phyloP scores from a whole-genome alignment of 1,284 basidiomycete genomes.

The Rhizoctonia solani region DNA sequence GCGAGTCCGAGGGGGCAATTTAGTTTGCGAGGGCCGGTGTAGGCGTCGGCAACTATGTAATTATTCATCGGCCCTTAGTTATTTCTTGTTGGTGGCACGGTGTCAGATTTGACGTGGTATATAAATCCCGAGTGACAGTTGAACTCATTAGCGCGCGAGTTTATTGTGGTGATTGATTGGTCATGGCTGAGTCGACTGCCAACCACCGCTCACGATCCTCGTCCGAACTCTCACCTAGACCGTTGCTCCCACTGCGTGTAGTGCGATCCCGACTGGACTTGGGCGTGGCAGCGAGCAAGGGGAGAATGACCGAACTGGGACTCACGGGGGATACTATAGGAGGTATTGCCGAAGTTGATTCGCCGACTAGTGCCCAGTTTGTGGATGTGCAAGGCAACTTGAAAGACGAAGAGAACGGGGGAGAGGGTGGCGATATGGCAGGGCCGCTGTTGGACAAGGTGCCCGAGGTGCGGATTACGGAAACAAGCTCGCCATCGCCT shows the following conservation, averaged over 20 bases:
- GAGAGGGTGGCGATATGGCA: constrained; percentile 1
- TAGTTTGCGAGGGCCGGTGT: not conserved
- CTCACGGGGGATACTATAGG: too few relatives aligned
- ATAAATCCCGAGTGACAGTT: not conserved
- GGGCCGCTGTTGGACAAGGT: constrained; percentile 1
- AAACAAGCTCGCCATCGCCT: constrained; percentile 7
- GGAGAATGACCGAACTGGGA: too few relatives aligned
- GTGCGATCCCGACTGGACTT: too few relatives aligned
- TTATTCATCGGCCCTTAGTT: not conserved
- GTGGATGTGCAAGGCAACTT: not conserved
- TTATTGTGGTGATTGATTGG: not conserved
- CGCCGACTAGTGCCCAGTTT: too few relatives aligned
- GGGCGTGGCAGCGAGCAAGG: too few relatives aligned
- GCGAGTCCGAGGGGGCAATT: not conserved
- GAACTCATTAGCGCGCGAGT: too few relatives aligned
- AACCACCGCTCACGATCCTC: too few relatives aligned
- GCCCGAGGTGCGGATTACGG: constrained; percentile 14
- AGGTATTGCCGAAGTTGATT: too few relatives aligned
- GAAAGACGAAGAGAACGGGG: not conserved
- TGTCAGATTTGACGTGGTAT: too few relatives aligned
- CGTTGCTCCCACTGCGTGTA: too few relatives aligned
- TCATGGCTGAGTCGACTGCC: too few relatives aligned
- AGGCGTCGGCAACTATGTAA: not conserved
- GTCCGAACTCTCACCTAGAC: too few relatives aligned
- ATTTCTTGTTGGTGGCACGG: not conserved